Conservation (phyloP, 352 stramenopile genomes). For the Globisporangium cystogenes region DNA sequence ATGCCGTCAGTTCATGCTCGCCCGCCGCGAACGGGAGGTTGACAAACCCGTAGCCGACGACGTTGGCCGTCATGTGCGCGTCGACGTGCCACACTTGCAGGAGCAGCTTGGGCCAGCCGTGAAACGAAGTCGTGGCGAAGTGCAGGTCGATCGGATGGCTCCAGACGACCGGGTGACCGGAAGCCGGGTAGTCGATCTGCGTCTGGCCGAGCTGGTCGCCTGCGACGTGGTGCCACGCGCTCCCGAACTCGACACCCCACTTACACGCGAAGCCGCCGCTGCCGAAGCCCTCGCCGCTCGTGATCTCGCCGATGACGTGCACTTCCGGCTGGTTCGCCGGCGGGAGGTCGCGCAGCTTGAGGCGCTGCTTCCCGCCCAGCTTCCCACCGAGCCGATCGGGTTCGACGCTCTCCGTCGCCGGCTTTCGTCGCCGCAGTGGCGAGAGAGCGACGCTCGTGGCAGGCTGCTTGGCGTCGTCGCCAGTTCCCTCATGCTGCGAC, state of each 20-base stretch:
- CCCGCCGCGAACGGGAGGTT: constrained; percentile 48
- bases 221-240: constrained; percentile 46
- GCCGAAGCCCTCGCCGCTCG: constrained; percentile 43
- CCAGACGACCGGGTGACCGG: constrained; percentile 34
- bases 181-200: constrained; percentile 46
- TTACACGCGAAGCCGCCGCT: constrained; percentile 49
- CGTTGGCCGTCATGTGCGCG: constrained; percentile 34
- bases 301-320: constrained; percentile 66
- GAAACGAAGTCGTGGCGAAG: constrained; percentile 44
- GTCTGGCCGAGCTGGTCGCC: constrained; percentile 58
- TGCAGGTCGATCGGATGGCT: constrained; percentile 66
- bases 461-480: not conserved
- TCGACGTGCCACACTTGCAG: constrained; percentile 64
- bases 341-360: constrained; percentile 21
- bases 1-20: constrained; percentile 35
- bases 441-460: not conserved
- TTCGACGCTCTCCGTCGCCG: not conserved
- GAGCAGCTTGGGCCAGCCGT: constrained; percentile 60
- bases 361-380: not conserved
- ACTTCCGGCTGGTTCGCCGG: constrained; percentile 56
- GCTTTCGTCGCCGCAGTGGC: not conserved
- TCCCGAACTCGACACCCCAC: constrained; percentile 62
- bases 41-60: constrained; percentile 55
- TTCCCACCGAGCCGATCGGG: not conserved
- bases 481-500: not conserved